A percentile compares a stretch with the other conserved stretches of the same genome.
phyloP scores from a whole-genome alignment of 106 monocot species.

The Phalaenopsis equestris region DNA sequence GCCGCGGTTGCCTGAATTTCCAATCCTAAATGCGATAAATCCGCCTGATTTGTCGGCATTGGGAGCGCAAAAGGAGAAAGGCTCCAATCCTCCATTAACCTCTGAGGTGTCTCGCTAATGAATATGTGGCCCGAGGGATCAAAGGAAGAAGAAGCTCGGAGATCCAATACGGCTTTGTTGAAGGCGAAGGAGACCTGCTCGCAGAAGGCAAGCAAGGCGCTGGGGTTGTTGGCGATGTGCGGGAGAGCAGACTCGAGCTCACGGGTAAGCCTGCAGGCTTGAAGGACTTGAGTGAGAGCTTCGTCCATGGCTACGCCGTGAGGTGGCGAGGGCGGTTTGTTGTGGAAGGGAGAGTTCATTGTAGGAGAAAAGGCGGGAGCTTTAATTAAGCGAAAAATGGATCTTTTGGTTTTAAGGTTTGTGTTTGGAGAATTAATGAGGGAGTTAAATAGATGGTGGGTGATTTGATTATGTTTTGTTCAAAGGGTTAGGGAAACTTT shows the following conservation, averaged over 20 bases:
- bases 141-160: not conserved
- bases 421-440: not conserved
- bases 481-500: not conserved
- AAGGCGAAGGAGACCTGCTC: slow-evolving; percentile 1
- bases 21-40: not conserved
- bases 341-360: no score
- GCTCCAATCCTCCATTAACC: not conserved
- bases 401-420: not conserved
- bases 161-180: not conserved
- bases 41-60: not conserved
- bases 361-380: no score
- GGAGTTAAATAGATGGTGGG: not conserved
- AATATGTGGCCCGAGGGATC: not conserved
- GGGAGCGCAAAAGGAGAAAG: not conserved
- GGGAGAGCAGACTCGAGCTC: not conserved
- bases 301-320: not conserved
- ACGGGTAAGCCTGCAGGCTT: not conserved
- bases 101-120: not conserved
- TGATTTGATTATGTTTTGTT: not conserved
- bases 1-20: not conserved
- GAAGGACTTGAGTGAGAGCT: not conserved
- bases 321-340: not conserved
- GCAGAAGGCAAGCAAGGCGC: not conserved
- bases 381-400: no score
- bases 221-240: not conserved